Conservation (phyloP, 2,329 filamentous ascomycete genomes). For the Acrocalymma vagum region DNA sequence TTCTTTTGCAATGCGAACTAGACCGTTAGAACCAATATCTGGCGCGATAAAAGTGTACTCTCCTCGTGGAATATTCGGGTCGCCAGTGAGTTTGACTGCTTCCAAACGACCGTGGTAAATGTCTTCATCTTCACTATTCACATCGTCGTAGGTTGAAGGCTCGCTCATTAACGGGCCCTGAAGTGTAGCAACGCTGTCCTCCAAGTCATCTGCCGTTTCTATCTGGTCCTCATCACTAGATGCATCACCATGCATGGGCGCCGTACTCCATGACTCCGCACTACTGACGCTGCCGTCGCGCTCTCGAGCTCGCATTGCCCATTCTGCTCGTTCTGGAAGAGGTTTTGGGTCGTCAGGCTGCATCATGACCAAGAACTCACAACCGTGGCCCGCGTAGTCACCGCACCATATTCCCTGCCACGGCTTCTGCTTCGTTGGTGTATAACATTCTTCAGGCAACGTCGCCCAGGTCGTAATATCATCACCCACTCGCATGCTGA, state of each 20-base stretch:
- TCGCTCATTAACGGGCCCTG: no score
- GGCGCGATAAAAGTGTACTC: slow-evolving; percentile 83
- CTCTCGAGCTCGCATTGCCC: slow-evolving; percentile 34
- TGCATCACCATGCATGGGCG: slow-evolving; percentile 26
- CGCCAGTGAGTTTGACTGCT: slow-evolving; percentile 90
- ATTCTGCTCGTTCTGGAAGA: slow-evolving; percentile 46
- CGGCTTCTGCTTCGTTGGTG: slow-evolving; percentile 79
- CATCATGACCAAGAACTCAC: slow-evolving; percentile 84
- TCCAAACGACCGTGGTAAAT: slow-evolving; percentile 75
- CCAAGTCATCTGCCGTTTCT: slow-evolving; percentile 32
- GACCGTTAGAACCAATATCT: slow-evolving; percentile 74
- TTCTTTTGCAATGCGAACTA: slow-evolving; percentile 71
- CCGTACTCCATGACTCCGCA: slow-evolving; percentile 40
- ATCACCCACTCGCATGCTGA: slow-evolving; percentile 57
- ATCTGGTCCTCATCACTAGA: slow-evolving; percentile 18
- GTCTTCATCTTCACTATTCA: slow-evolving; percentile 21
- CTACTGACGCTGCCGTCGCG: slow-evolving; percentile 39
- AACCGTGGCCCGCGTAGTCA: slow-evolving; percentile 87
- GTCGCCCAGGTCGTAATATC: slow-evolving; percentile 73
- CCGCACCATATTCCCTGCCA: slow-evolving; percentile 93
- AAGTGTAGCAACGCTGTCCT: slow-evolving; percentile 51
- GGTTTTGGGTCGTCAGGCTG: slow-evolving; percentile 69
- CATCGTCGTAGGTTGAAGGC: slow-evolving; percentile 8
- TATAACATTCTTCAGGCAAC: slow-evolving; percentile 78
- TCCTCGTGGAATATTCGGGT: slow-evolving; percentile 87